These are phyloP conservation scores for Plasmodium relictum DNA, from an alignment of 169 alveolate genomes.

Conservation along the genomic window DNA sequence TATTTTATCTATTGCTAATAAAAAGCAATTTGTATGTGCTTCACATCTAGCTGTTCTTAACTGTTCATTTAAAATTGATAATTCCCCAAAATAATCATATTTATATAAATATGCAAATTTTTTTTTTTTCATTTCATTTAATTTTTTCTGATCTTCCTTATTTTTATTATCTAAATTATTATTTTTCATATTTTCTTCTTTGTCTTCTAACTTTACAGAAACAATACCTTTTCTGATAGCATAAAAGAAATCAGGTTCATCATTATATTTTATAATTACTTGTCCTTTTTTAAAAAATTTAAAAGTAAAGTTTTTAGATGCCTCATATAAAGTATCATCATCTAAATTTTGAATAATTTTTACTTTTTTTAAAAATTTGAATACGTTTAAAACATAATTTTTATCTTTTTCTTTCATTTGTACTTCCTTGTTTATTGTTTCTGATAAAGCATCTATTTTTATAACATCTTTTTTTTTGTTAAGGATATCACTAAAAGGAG, in stretches of 20 bases:
- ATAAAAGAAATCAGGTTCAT: conserved; percentile 62
- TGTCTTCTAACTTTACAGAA: conserved; percentile 36
- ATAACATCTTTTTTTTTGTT: conserved; percentile 25
- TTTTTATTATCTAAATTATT: not conserved
- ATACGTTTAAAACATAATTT: conserved; percentile 34
- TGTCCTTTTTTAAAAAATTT: conserved; percentile 71
- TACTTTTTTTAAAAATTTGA: conserved; percentile 61
- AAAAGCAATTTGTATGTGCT: conserved; percentile 75
- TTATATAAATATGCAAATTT: conserved; percentile 45
- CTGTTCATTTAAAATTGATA: conserved; percentile 71
- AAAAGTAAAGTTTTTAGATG: conserved; percentile 40
- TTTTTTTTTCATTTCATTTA: not conserved
- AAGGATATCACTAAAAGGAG: conserved; percentile 55
- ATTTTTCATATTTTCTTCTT: not conserved
- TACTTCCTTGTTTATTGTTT: conserved; percentile 17
- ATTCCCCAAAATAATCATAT: conserved; percentile 75
- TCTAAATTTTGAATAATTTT: conserved; percentile 43
- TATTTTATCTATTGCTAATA: conserved; percentile 68
- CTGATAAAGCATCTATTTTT: conserved; percentile 11
- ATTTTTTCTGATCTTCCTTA: not conserved
- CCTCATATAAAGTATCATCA: conserved; percentile 43
- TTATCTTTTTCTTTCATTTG: conserved; percentile 22
- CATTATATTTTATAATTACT: conserved; percentile 48
- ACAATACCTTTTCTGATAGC: conserved; percentile 71
- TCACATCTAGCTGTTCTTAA: conserved; percentile 73